phyloP scores from a whole-genome alignment of 192 early-diverging fungal species.

The Backusella tuberculispora region DNA sequence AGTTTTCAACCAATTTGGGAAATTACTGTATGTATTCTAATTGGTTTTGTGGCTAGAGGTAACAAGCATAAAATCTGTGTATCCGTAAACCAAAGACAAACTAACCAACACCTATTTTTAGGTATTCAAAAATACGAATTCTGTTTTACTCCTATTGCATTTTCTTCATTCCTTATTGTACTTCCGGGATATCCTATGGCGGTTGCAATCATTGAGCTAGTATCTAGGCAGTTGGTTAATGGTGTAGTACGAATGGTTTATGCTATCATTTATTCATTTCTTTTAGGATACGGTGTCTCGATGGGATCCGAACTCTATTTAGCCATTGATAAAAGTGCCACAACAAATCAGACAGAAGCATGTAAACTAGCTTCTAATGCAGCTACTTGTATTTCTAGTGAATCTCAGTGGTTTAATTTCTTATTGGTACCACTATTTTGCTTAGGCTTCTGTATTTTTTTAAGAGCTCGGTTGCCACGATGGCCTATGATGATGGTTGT shows the following conservation, averaged over 20 bases:
- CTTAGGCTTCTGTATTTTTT: conserved; percentile 46
- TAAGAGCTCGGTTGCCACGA: conserved; percentile 58
- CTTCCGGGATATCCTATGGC: conserved; percentile 83
- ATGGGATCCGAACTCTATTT: conserved; percentile 42
- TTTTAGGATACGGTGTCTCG: conserved; percentile 77
- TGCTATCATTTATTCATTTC: conserved; percentile 77
- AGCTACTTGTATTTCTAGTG: not conserved
- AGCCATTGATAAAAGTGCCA: conserved; percentile 17
- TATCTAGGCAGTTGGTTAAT: conserved; percentile 84
- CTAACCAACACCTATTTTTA: not conserved
- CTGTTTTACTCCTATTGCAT: conserved; percentile 67
- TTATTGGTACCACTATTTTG: conserved; percentile 53
- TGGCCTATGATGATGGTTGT: conserved; percentile 75
- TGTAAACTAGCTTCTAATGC: conserved; percentile 6
- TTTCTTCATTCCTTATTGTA: conserved; percentile 64
- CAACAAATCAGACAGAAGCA: not conserved
- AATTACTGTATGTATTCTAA: conserved; percentile 48
- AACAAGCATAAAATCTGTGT: not conserved
- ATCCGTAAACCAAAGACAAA: not conserved
- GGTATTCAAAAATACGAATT: conserved; percentile 48
- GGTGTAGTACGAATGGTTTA: conserved; percentile 86
- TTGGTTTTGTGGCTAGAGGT: conserved; percentile 48
- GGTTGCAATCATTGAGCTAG: conserved; percentile 82
- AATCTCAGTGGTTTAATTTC: conserved; percentile 46
- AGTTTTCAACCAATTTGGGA: conserved; percentile 53